Conservation (phyloP, 176 grass and related monocot genomes). For the Carex myosuroides region DNA sequence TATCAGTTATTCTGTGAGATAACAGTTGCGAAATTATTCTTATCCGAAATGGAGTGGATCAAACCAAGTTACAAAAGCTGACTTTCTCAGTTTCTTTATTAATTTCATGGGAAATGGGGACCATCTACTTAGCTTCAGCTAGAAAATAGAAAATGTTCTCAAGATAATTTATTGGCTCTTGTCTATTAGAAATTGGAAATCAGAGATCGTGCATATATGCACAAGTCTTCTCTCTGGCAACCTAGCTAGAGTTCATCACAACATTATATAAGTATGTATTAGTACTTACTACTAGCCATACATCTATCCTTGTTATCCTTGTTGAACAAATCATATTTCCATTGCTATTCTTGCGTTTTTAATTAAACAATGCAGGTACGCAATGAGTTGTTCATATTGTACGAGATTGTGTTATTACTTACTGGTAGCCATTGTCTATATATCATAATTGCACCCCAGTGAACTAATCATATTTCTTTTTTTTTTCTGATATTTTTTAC, state of each 20-base stretch:
- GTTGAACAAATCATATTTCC: too few relatives aligned
- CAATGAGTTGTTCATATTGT: too few relatives aligned
- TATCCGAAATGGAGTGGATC: too few relatives aligned
- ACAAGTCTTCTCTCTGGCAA: constrained; percentile 4
- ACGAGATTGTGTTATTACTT: not conserved
- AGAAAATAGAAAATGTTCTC: not conserved
- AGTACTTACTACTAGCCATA: too few relatives aligned
- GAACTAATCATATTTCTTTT: too few relatives aligned
- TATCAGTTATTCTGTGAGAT: too few relatives aligned
- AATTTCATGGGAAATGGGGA: not conserved
- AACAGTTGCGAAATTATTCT: too few relatives aligned
- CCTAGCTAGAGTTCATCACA: not conserved
- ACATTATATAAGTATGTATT: not conserved
- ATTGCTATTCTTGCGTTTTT: too few relatives aligned
- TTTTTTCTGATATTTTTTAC: not conserved
- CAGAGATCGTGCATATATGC: constrained; percentile 4
- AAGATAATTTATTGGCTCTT: constrained; percentile 23
- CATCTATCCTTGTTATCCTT: too few relatives aligned
- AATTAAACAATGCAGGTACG: too few relatives aligned
- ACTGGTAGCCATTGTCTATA: not conserved
- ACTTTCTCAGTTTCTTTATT: too few relatives aligned
- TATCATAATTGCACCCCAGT: not conserved
- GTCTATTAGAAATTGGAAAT: constrained; percentile 2
- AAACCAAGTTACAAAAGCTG: too few relatives aligned
- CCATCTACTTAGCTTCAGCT: not conserved